Base-by-base conservation (phyloP, 2,329 filamentous ascomycete species). In the Curvularia verruculosa region DNA sequence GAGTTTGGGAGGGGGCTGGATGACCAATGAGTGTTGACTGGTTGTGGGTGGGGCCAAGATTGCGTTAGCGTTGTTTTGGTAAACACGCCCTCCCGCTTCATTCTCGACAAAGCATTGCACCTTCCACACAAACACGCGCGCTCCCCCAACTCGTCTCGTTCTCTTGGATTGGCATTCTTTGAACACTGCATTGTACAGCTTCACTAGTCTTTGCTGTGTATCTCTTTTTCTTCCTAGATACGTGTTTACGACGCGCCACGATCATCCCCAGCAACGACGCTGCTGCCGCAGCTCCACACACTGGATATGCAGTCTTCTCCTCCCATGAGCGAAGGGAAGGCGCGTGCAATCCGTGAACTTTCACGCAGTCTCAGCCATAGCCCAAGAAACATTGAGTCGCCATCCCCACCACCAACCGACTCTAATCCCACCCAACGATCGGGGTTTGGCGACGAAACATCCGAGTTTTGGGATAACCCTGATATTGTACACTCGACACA, bases 401-500 rank as follows among this genome's bases (percentile, higher is more conserved):
- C 65, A 2, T 71, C 68, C 55, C 67, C 67, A 34, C 63, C 67
- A 21, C 67, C 66, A 7, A 75, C 69, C 65, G 74, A 76, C 61
- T 75, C 74, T 3, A 75, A 76, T 54, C 74, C 74, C 15, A 75
- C 72, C 15, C 68, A 70, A 41, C 65, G 64, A 49, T 71, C 73
- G 26, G 66, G 69, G 31, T 69, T 73, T 46, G 62, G 18, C 54
- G 66, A 63, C 23, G 56, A 68, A 34, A 67, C 62, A 15, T 59
- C 62, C 43, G 61, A 66, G 49, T 74, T 74, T 59, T 70, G 68
- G 61, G 67, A 73, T 57, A 68, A 76, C 58, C 70, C 74, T 21
- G 74, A 78, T 49, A 61, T 74, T 31, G 58, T 76, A 46, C 70
- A 72, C 64, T 79, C 77, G 36, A 79, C 77, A 58, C 72, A 74